Percentiles rank a stretch among this genome's conserved stretches.
Conservation (phyloP, 2,329 filamentous ascomycete genomes). For the Phaeoacremonium minimum region DNA sequence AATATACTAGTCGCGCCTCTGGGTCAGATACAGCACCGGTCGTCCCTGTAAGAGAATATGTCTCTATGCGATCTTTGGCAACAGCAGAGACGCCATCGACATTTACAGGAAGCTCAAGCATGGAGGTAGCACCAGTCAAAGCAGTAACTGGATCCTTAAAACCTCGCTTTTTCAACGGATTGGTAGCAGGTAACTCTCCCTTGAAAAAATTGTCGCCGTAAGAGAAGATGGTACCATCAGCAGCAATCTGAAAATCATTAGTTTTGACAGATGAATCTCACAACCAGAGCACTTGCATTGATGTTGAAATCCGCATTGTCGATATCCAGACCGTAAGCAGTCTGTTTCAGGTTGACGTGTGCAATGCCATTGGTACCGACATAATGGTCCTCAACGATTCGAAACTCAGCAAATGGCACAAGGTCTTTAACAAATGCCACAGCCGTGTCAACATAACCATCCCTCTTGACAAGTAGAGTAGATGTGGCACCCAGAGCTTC, state of each 20-base stretch:
- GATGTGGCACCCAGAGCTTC: conserved; percentile 15
- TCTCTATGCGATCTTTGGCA: conserved; percentile 27
- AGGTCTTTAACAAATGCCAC: conserved; percentile 35
- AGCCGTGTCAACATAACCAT: conserved; percentile 36
- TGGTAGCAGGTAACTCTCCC: conserved; percentile 34
- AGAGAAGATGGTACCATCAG: conserved; percentile 52
- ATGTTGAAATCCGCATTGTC: conserved; percentile 59
- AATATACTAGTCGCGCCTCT: conserved; percentile 51
- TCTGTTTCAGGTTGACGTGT: conserved; percentile 58
- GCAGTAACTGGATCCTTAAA: conserved; percentile 36
- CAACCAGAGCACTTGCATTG: conserved; percentile 44
- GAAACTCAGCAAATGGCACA: conserved; percentile 36
- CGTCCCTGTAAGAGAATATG: conserved; percentile 41
- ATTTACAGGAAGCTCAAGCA: conserved; percentile 34
- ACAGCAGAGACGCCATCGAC: conserved; percentile 32
- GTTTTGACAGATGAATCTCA: too few species aligned
- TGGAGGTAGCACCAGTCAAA: conserved; percentile 30
- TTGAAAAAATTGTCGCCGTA: conserved; percentile 46
- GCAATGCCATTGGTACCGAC: conserved; percentile 49
- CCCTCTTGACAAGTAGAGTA: conserved; percentile 21
- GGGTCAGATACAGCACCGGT: conserved; percentile 46
- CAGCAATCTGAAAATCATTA: conserved; percentile 31
- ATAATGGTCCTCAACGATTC: conserved; percentile 48
- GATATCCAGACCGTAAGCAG: conserved; percentile 51
- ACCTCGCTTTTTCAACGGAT: conserved; percentile 32